These are phyloP conservation scores for Laguncularia racemosa DNA, from an alignment of 345 rosid species.

Conservation along the genomic window DNA sequence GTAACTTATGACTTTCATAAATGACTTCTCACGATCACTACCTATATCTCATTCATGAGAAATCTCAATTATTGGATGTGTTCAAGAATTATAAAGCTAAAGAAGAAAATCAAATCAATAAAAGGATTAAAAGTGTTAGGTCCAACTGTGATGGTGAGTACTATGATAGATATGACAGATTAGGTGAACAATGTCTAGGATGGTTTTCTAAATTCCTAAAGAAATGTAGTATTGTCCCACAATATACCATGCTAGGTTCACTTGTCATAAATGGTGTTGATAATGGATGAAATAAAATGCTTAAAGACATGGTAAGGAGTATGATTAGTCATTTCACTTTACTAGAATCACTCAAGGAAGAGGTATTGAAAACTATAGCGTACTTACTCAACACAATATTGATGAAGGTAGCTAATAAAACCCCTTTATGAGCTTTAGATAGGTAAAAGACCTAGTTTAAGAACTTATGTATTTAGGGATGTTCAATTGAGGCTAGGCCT, in stretches of 20 bases:
- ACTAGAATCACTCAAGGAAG: background rate
- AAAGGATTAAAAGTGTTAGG: no score
- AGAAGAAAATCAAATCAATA: background rate
- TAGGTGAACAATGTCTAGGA: constrained; percentile 1
- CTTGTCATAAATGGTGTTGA: no score
- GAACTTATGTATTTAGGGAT: no score
- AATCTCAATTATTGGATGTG: background rate
- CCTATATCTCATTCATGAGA: constrained; percentile 10
- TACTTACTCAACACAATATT: background rate
- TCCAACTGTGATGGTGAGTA: constrained; percentile 1
- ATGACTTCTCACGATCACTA: background rate
- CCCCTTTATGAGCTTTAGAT: background rate
- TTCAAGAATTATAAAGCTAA: no score
- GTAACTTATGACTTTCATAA: background rate
- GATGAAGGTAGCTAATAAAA: background rate
- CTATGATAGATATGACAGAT: background rate
- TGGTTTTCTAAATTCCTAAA: background rate
- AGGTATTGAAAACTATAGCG: background rate
- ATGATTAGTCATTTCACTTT: background rate
- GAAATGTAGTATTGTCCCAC: constrained; percentile 2
- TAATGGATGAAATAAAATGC: no score
- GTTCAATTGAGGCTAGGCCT: no score
- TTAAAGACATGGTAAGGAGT: no score
- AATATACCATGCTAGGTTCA: no score
- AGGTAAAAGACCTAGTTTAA: background rate